Evolutionary conservation across 2,329 filamentous ascomycete species (phyloP), one percentile per base, ranked within the genome.

Genomic region (Neofusicoccum parvum): DNA sequence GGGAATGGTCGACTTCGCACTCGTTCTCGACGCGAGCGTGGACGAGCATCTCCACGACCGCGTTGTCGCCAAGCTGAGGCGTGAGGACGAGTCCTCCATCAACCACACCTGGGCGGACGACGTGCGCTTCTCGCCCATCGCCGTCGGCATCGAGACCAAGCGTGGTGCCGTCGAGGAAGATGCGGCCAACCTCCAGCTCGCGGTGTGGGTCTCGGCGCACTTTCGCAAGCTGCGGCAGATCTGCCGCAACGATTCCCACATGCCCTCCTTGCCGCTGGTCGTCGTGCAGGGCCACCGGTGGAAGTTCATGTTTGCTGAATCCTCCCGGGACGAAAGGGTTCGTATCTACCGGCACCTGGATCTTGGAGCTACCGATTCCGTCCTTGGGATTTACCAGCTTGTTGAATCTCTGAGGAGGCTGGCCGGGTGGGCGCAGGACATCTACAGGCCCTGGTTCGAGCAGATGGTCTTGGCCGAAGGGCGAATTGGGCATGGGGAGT

Each of bases 251-350:
- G 23, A 27, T 23, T 5, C 6, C 23, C 27, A 17, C 27, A 10
- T 63, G 23, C 66, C 64, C 17, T 56, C 53, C 27, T 45, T 66
- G 11, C 66, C 56, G 32, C 20, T 62, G 14, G 41, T 65, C 15
- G 20, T 67, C n/a, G 46, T 62, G 45, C 62, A 67, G 46, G 66
- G 66, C 14, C 54, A 67, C 50, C 34, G 62, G 34, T 67, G 54
- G 66, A 41, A 56, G 46, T 54, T 67, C 11, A 45, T 67, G 23
- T n/a, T 58, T 5, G 53, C 53, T 12, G 32, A 50, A 43, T 23
- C 2, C 17, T 2, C 34, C 7, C 4, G 9, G 3, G 14, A 53
- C 23, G 37, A 17, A 3, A 14, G 11, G 7, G 11, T 43, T 14
- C 14, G 36, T 5, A 60, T 66, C 41, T 64, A 37, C 46, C 54